Base-by-base conservation (phyloP, 768 basidiomycete genomes). In the Tricholoma flavovirens region DNA sequence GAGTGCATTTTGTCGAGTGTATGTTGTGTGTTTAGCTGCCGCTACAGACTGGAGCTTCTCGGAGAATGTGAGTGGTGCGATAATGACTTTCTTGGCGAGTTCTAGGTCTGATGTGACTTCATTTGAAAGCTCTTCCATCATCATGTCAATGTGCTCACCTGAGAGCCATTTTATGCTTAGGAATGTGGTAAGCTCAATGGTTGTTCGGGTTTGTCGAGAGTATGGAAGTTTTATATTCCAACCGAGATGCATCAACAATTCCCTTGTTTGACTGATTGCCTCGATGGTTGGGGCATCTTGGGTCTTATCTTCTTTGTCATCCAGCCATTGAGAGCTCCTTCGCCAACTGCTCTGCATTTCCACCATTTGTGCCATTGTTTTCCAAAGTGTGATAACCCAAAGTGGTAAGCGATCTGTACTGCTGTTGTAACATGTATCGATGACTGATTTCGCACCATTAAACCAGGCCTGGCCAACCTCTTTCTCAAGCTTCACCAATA, bases 381-480 rank as follows among this genome's bases (percentile, higher is more conserved):
- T 36, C 64, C 64, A 65, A 46, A 58, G 54, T 7, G 55, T 55
- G 7, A 63, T 51, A 15, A 38, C 36, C 56, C 50, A 60, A 7
- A 66, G 40, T 11, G 59, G 56, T n/a, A 63, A 56, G 9, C 53
- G 51, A 38, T 65, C 61, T 0, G 30, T 29, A 17, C 62, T 62
- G 8, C 56, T 45, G 26, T 60, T 64, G 54, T 15, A 62, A 22
- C 61, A 42, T 3, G 29, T 59, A 42, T 66, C 61, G 4, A 53
- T 17, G 8, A 66, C 54, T 6, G 62, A 63, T 52, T 58, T 48
- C 7, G 53, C 56, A 3, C 62, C 65, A 52, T 63, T 57, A 32
- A 63, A 57, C 63, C 65, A 66, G 7, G 56, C 55, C 36, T 66
- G 62, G 5, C 65, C 62, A 46, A 54, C 17, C 35, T 15, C 58